phyloP scores from a whole-genome alignment of 73 alveolate genomes.

The Blepharisma stoltei region DNA sequence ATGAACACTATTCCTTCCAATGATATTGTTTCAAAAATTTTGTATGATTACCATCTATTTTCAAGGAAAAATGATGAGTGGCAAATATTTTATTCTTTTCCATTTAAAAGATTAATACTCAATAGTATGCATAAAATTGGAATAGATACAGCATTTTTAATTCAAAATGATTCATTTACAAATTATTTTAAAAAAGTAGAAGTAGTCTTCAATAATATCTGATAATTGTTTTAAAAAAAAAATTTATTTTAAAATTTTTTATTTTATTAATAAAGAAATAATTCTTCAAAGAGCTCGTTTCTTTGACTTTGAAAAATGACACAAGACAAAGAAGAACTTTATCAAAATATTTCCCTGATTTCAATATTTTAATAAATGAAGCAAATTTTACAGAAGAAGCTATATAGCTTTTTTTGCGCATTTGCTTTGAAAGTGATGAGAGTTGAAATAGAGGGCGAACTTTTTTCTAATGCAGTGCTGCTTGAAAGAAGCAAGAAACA shows the following conservation, averaged over 20 bases:
- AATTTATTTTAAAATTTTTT: no score
- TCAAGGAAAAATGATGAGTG: no score
- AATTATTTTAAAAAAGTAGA: not conserved
- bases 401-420: no score
- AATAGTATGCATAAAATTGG: slow-evolving; percentile 11
- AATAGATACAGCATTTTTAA: not conserved
- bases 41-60: not conserved
- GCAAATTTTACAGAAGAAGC: not conserved
- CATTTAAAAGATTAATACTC: not conserved
- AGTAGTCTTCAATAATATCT: no score
- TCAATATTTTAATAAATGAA: slow-evolving; percentile 12
- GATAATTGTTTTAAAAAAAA: no score
- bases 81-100: no score
- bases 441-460: no score
- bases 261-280: no score
- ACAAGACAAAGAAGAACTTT: slow-evolving; percentile 27
- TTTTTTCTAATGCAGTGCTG: no score
- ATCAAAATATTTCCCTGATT: slow-evolving; percentile 17
- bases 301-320: not conserved
- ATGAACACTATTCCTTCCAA: not conserved
- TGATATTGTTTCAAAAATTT: not conserved
- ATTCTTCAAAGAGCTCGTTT: slow-evolving; percentile 5
- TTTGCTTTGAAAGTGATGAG: no score
- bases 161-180: not conserved
- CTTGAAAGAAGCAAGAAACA: no score